Percentiles rank a stretch among this genome's conserved stretches.
Evolutionary conservation across 345 rosid genomes (phyloP).

Genomic region (Ailanthus altissimus): DNA sequence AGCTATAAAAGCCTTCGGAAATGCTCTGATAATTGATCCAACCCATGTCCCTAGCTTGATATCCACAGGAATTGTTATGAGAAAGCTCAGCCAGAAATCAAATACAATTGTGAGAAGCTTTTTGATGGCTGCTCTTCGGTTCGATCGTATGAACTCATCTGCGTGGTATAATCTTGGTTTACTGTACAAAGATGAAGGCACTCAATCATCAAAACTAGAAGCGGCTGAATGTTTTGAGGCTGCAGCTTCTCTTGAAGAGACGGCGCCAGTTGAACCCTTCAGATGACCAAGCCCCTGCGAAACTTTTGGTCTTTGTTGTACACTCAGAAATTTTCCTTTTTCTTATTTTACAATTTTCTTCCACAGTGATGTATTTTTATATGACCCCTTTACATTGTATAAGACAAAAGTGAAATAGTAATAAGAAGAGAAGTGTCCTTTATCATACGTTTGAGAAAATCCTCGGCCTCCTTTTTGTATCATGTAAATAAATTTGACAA

Average conservation of each 20-base stretch:
- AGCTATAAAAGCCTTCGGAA: constrained; percentile 52
- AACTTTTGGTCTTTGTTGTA: neutral
- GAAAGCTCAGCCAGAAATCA: constrained; percentile 40
- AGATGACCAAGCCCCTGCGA: constrained; percentile 37
- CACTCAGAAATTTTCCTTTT: neutral
- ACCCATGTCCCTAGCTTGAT: constrained; percentile 65
- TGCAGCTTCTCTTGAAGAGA: constrained; percentile 59
- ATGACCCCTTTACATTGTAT: too few species aligned
- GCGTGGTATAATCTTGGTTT: constrained; percentile 83
- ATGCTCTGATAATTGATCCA: constrained; percentile 61
- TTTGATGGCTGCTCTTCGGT: constrained; percentile 61
- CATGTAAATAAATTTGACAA: too few species aligned
- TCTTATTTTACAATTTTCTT: neutral
- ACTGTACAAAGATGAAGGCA: constrained; percentile 47
- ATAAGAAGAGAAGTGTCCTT: too few species aligned
- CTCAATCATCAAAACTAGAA: constrained; percentile 44
- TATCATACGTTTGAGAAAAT: too few species aligned
- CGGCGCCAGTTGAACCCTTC: constrained; percentile 78
- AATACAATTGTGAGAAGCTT: constrained; percentile 54
- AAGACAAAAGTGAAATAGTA: too few species aligned
- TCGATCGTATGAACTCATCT: constrained; percentile 58
- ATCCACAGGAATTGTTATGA: constrained; percentile 57
- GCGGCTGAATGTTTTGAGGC: constrained; percentile 71
- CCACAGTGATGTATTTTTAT: too few species aligned
- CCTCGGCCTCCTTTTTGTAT: too few species aligned